These are phyloP conservation scores for Rostrohypoxylon terebratum DNA, from an alignment of 495 filamentous ascomycete species.

Conservation along the genomic window DNA sequence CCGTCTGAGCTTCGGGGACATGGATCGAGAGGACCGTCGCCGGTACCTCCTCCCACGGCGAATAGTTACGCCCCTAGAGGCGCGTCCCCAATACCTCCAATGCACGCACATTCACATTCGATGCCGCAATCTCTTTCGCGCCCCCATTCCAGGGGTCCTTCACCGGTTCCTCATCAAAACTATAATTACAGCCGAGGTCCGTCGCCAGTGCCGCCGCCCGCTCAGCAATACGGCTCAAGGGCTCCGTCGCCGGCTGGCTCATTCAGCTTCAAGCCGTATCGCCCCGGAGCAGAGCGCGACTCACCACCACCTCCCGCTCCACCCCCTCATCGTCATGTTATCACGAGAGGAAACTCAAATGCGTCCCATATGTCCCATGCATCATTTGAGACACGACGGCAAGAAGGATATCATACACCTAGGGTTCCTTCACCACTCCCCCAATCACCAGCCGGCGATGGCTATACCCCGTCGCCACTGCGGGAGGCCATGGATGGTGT, in stretches of 20 bases:
- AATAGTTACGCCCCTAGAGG: constrained; percentile 48
- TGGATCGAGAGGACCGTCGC: constrained; percentile 50
- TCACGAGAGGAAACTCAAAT: constrained; percentile 46
- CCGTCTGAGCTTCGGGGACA: constrained; percentile 49
- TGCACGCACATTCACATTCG: constrained; percentile 26
- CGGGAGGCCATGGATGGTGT: constrained; percentile 98
- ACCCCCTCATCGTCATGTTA: constrained; percentile 63
- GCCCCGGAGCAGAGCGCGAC: constrained; percentile 52
- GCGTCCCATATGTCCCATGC: constrained; percentile 50
- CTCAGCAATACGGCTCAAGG: constrained; percentile 41
- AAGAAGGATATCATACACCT: constrained; percentile 63
- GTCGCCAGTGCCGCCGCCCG: constrained; percentile 43
- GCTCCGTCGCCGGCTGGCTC: constrained; percentile 58
- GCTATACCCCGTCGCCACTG: constrained; percentile 89
- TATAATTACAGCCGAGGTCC: constrained; percentile 36
- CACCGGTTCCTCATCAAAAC: constrained; percentile 46
- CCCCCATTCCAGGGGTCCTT: constrained; percentile 40
- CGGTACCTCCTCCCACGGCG: constrained; percentile 38
- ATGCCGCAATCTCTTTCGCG: not conserved
- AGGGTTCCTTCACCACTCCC: constrained; percentile 66
- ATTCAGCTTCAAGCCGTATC: constrained; percentile 56
- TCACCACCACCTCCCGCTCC: constrained; percentile 66
- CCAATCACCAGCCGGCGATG: constrained; percentile 70
- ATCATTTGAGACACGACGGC: constrained; percentile 50
- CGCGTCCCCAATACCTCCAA: constrained; percentile 51